Conservation (phyloP, 257 asterid genomes). For the Leonotis leonurus region DNA sequence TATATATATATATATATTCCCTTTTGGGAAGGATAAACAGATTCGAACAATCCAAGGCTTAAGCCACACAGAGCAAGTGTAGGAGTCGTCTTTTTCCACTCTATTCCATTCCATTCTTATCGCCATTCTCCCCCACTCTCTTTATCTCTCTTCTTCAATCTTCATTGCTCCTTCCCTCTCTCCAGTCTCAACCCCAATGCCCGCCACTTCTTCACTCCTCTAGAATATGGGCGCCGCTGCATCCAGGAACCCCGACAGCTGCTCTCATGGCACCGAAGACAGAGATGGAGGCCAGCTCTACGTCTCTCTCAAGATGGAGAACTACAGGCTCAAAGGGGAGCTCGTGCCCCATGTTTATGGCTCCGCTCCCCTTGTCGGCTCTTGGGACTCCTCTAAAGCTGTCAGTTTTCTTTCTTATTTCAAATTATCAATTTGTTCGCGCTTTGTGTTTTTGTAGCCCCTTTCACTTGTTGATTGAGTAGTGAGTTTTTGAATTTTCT, state of each 20-base stretch:
- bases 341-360: conserved; percentile 87
- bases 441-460: no score
- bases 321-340: conserved; percentile 52
- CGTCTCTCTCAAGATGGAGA: conserved; percentile 92
- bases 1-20: no score
- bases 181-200: conserved; percentile 1
- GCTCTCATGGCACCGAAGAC: conserved; percentile 57
- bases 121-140: conserved; percentile 11
- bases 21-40: no score
- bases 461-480: neutral
- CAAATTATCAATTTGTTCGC: neutral
- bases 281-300: conserved; percentile 82
- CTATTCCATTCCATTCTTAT: conserved; percentile 27
- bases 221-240: conserved; percentile 65
- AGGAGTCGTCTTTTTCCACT: conserved; percentile 4
- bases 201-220: neutral
- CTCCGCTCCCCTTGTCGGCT: conserved; percentile 85
- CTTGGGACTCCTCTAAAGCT: conserved; percentile 92
- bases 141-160: no score
- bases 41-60: no score
- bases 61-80: no score
- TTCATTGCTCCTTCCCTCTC: no score
- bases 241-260: conserved; percentile 57
- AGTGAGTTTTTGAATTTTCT: neutral
- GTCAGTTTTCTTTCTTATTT: conserved; percentile 30